phyloP scores from a whole-genome alignment of 139 green algal species.

The Pseudopediastrum boryanum region DNA sequence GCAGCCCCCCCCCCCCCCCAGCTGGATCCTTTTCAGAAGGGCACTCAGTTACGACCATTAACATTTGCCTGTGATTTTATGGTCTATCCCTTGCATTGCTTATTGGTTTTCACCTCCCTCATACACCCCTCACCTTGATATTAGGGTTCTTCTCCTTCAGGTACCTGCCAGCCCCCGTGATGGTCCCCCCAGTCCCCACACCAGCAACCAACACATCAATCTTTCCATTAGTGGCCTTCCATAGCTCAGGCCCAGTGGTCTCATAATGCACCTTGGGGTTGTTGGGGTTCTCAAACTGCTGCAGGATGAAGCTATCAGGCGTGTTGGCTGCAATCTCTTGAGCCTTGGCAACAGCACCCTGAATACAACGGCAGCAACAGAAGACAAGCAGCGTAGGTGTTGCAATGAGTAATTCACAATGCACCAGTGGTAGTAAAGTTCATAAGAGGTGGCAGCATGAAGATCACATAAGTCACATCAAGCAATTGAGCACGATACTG shows the following conservation, averaged over 20 bases:
- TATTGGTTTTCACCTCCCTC: no score
- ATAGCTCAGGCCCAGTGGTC: slow-evolving; percentile 96
- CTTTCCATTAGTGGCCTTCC: slow-evolving; percentile 84
- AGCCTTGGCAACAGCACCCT: slow-evolving; percentile 89
- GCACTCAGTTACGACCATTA: no score
- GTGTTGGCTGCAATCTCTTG: slow-evolving; percentile 87
- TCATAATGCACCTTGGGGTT: slow-evolving; percentile 91
- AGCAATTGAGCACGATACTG: no score
- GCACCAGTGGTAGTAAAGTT: no score
- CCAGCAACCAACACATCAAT: slow-evolving; percentile 80
- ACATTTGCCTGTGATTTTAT: no score
- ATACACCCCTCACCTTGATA: slow-evolving; percentile 60
- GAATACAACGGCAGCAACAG: slow-evolving; percentile 31
- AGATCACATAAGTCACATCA: no score
- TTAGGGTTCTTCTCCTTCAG: slow-evolving; percentile 93
- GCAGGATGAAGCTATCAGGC: slow-evolving; percentile 87
- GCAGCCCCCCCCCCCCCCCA: no score
- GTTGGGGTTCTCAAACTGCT: slow-evolving; percentile 99
- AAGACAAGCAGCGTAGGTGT: no score
- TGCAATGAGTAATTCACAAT: no score
- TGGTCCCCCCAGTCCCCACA: slow-evolving; percentile 97
- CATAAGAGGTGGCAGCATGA: no score
- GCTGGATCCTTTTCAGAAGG: no score
- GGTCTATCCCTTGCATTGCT: no score
- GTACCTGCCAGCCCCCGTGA: slow-evolving; percentile 91